Base-by-base conservation (phyloP, 805 yeast genomes). In the Candida nitratophila region DNA sequence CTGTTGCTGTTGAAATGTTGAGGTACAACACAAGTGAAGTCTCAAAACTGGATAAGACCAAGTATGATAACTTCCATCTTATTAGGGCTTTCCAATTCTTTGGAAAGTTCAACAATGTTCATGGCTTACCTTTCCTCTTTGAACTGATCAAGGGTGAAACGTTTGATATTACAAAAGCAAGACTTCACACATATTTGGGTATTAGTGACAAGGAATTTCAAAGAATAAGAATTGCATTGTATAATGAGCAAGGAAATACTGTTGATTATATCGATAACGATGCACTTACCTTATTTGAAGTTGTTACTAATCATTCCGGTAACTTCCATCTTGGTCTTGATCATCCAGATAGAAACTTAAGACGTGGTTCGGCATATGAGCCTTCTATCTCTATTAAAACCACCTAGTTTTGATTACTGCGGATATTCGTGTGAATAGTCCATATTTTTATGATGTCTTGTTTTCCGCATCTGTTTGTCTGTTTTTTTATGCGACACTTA, bases 41-140 rank as follows among this genome's bases (percentile, higher is more conserved):
- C 9, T 16, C 21, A 5, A 33, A n/a, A 24, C 11, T 11, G 4
- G 22, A 14, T 30, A 24, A 10, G 27, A 24, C 27, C 10, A 24
- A 24, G 27, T 24, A 24, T 24, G 27, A 24, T 24, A 24, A 56
- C 21, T 59, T 70, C 2, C 72, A 69, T 52, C 55, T 84, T 36
- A 73, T 86, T 2, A 75, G 85, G 3, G 95, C 83, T 2, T 71
- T 79, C 50, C 96, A 89, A 57, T 90, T 83, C 64, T 76, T 81
- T 60, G 86, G 83, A 52, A 85, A 81, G 35, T 70, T 82, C 22
- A 73, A 69, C 37, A 70, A 69, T 49, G 65, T 71, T 36, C 98
- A 90, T 61, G 90, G 96, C n/a, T 70, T 83, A 40, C 95, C 97
- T 4, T 90, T 90, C 58, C 66, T 85, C 10, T 86, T 90, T 58